These are phyloP conservation scores for Ceratobasidium sp. DNA, from an alignment of 1,284 basidiomycete genomes.

Conservation along the genomic window DNA sequence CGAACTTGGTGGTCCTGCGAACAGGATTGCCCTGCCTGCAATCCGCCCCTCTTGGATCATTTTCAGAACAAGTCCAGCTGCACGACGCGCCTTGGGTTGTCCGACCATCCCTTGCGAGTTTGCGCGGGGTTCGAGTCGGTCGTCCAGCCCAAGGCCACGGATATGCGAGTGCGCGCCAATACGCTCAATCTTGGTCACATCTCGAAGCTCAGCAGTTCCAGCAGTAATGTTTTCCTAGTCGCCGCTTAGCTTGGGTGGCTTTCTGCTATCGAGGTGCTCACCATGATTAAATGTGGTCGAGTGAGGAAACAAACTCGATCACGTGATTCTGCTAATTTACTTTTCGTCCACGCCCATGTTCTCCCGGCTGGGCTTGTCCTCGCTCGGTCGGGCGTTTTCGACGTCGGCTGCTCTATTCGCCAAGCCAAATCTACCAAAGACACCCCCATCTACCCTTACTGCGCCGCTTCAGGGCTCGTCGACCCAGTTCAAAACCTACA, in stretches of 20 bases:
- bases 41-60: conserved; percentile 98
- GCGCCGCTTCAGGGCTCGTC: conserved; percentile 47
- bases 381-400: conserved; percentile 17
- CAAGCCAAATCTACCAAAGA: conserved; percentile 23
- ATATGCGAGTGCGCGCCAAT: conserved; percentile 99
- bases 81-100: conserved; percentile 92
- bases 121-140: conserved; percentile 84
- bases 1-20: conserved; percentile 94
- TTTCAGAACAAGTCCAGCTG: conserved; percentile 95
- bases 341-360: not conserved
- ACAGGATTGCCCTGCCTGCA: conserved; percentile 92
- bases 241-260: not conserved
- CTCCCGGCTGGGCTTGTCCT: conserved; percentile 9
- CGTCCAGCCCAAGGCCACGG: conserved; percentile 91
- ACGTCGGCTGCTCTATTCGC: conserved; percentile 11
- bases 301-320: not conserved
- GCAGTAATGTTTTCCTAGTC: conserved; percentile 61
- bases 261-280: not conserved
- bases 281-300: not conserved
- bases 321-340: conserved; percentile 1
- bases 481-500: conserved; percentile 84
- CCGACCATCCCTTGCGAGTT: conserved; percentile 97
- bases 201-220: conserved; percentile 77
- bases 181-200: conserved; percentile 95
- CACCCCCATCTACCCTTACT: conserved; percentile 16